Evolutionary conservation across 108 stramenopile species (phyloP).

Genomic region (Stephanodiscus minutulus): DNA sequence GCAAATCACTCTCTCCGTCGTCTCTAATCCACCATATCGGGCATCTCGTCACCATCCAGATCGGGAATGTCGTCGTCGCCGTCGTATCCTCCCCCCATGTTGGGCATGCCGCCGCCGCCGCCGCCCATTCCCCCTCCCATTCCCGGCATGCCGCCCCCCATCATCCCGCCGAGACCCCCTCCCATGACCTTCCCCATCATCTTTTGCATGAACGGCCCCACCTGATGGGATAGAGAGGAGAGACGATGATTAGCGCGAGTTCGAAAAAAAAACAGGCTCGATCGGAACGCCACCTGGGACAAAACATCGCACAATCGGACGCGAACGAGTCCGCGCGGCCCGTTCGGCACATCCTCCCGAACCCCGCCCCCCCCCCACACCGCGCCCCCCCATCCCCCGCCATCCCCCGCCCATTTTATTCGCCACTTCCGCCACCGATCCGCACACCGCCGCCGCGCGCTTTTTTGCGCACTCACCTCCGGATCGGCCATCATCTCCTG

Average conservation of each 20-base stretch:
- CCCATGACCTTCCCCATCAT: slow-evolving; percentile 77
- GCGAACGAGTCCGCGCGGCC: no score
- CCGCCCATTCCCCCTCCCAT: slow-evolving; percentile 46
- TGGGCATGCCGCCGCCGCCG: slow-evolving; percentile 49
- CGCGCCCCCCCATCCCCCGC: no score
- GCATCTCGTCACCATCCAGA: slow-evolving; percentile 57
- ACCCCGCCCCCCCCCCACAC: no score
- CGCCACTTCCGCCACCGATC: no score
- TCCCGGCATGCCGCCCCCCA: slow-evolving; percentile 45
- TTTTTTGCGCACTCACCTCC: slow-evolving; percentile 41
- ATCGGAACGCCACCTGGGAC: no score
- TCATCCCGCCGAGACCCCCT: slow-evolving; percentile 38
- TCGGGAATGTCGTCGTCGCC: slow-evolving; percentile 46
- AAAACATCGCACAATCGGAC: no score
- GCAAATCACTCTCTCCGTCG: no score
- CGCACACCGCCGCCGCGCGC: neutral
- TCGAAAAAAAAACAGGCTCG: no score
- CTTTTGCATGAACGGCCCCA: slow-evolving; percentile 86
- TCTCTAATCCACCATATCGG: slow-evolving; percentile 71
- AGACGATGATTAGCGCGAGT: no score
- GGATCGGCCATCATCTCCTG: slow-evolving; percentile 90
- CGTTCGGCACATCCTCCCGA: no score
- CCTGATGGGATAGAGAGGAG: neutral
- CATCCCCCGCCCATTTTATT: no score
- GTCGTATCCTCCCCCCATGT: slow-evolving; percentile 32